Evolutionary conservation across 306 rosid genomes (phyloP).

Genomic region (Vigna radiata): DNA sequence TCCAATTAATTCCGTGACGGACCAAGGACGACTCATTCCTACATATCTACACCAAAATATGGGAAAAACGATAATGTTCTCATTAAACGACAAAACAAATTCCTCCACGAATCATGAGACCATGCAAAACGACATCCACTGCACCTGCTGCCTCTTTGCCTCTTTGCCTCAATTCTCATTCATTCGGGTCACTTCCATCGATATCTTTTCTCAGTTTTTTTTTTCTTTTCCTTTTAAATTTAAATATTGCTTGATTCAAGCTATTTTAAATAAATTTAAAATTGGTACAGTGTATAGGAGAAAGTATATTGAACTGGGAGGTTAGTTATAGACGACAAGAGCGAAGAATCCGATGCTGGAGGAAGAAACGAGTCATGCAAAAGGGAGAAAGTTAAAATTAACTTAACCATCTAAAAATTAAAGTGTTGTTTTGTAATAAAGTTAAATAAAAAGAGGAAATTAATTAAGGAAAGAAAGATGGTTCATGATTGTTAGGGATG

Average conservation of each 20-base stretch:
- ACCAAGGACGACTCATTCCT: neutral
- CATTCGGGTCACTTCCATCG: neutral
- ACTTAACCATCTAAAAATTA: neutral
- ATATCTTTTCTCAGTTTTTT: no score
- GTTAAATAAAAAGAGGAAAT: neutral
- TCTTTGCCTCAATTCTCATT: neutral
- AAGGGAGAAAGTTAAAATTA: neutral
- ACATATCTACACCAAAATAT: neutral
- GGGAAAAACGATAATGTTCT: neutral
- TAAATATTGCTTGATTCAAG: no score
- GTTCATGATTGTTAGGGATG: conserved; percentile 56
- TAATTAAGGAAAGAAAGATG: conserved; percentile 30
- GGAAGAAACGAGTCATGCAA: neutral
- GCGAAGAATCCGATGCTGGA: conserved; percentile 10
- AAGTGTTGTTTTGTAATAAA: neutral
- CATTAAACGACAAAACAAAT: conserved; percentile 8
- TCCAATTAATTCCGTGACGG: neutral
- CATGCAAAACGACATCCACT: conserved; percentile 16
- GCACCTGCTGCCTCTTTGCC: conserved; percentile 7
- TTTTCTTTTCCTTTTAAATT: neutral
- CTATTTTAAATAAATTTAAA: neutral
- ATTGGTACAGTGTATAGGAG: neutral
- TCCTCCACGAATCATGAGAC: conserved; percentile 15
- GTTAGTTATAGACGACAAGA: neutral
- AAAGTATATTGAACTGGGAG: neutral